phyloP scores from a whole-genome alignment of 139 green algal species.

The Picochlorum sp. region DNA sequence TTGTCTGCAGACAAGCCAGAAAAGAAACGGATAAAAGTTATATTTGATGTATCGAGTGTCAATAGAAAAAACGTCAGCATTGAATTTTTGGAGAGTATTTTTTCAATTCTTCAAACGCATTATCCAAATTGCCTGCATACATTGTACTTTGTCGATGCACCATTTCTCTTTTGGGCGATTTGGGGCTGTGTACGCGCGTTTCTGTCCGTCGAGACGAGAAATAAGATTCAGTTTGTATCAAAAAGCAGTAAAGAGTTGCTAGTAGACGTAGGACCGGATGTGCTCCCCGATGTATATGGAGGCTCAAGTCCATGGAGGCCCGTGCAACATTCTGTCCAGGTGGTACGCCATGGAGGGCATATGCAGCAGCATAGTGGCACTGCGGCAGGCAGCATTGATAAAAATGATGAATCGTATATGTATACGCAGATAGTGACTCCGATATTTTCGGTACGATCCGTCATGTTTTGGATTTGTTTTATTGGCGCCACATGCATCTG shows the following conservation, averaged over 20 bases:
- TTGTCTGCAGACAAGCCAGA: constrained; percentile 28
- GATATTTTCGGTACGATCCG: too few species aligned
- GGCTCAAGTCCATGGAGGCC: constrained; percentile 32
- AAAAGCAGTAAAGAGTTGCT: not conserved
- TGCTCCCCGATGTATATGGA: constrained; percentile 47
- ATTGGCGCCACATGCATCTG: too few species aligned
- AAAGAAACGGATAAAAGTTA: constrained; percentile 21
- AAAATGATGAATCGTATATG: too few species aligned
- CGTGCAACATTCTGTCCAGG: too few species aligned
- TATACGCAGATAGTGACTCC: too few species aligned
- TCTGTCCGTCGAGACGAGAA: constrained; percentile 35
- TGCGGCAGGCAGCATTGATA: too few species aligned
- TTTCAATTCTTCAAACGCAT: constrained; percentile 52
- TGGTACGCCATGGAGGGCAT: too few species aligned
- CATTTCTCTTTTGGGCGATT: constrained; percentile 54
- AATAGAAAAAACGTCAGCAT: constrained; percentile 41
- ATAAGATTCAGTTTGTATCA: constrained; percentile 54
- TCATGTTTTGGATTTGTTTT: too few species aligned
- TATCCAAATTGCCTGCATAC: constrained; percentile 44
- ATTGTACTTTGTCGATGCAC: constrained; percentile 52
- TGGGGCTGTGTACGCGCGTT: constrained; percentile 57
- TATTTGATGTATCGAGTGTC: constrained; percentile 42
- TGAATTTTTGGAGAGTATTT: constrained; percentile 36
- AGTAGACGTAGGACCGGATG: constrained; percentile 27
- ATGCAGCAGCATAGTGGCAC: too few species aligned